phyloP scores from a whole-genome alignment of 768 basidiomycete species.

The Phaffia tasmanica region DNA sequence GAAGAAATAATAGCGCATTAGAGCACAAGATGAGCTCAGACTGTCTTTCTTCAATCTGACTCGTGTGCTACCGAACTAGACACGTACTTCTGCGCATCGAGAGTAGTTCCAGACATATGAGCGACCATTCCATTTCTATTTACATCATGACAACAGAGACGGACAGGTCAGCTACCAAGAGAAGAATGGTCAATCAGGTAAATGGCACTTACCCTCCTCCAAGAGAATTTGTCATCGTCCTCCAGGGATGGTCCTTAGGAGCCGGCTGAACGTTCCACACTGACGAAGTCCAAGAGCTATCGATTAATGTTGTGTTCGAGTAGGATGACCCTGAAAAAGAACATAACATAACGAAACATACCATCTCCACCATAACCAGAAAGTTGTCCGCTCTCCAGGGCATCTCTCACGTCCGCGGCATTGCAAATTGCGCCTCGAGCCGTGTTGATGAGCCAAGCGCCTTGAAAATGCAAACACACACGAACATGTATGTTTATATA shows the following conservation, averaged over 20 bases:
- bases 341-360: conserved; percentile 14
- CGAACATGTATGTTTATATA: too few relatives aligned
- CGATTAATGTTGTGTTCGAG: not conserved
- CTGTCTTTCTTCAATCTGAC: too few relatives aligned
- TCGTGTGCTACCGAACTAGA: too few relatives aligned
- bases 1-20: not conserved
- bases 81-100: conserved; percentile 60
- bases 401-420: conserved; percentile 64
- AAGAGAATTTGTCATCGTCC: conserved; percentile 65
- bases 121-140: conserved; percentile 62
- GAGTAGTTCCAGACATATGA: conserved; percentile 38
- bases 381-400: conserved; percentile 64
- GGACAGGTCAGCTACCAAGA: not conserved
- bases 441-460: conserved; percentile 80
- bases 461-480: too few relatives aligned
- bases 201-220: conserved; percentile 30
- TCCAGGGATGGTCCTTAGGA: conserved; percentile 74
- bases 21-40: too few relatives aligned
- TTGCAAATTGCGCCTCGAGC: conserved; percentile 70
- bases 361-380: conserved; percentile 41
- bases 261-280: conserved; percentile 84
- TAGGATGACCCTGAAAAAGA: conserved; percentile 28
- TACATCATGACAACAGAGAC: conserved; percentile 43
- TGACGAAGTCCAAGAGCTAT: too few relatives aligned
- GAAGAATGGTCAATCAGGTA: not conserved